Base-by-base conservation (phyloP, 148 eudicot species). In the Rhododendron ovatum region DNA sequence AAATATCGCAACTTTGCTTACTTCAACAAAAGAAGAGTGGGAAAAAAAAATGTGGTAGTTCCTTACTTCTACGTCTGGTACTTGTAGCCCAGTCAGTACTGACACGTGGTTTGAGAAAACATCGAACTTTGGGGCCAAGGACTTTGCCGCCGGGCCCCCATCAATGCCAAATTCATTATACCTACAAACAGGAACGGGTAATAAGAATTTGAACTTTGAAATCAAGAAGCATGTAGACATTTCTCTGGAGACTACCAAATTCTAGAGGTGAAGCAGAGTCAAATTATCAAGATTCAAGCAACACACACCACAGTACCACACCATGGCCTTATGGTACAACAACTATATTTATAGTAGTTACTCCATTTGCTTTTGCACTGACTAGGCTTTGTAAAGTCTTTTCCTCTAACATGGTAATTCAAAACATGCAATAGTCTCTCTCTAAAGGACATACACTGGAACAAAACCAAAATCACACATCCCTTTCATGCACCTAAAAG, bases 71-170 rank as follows among this genome's bases (percentile, higher is more conserved):
- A 96, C 86, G 73, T 74, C 83, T 61, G 99, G 98, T 1, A 95
- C 75, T 86, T 94, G 83, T 67, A 92, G 20, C 65, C 99, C 98
- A 50, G 97, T 89, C 33, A 91, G 90, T 37, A 92, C 79, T 7
- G 87, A 51, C 37, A 93, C 88, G 77, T 91, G 92, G 39, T 95
- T 92, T 6, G 93, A 85, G 89, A 94, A 90, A 73, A 69, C 89
- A 83, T 87, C 85, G 83, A 95, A 92, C 90, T 95, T 95, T 45
- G 95, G 97, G 41, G 81, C 87, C 84, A 96, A 83, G 53, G 90
- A 73, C 85, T 88, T 92, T 12, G 96, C 95, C 24, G 96, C 97
- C n/a, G 92, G 90, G 10, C 99, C 99, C 53, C 98, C 99, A 89
- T 94, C 95, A 73, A 82, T 85, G 14, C 95, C 98, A 50, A 91